Percentiles rank a stretch among this genome's conserved stretches.
These are phyloP conservation scores for Suhomyces canberraensis DNA, from an alignment of 805 yeast species.

Conservation along the genomic window DNA sequence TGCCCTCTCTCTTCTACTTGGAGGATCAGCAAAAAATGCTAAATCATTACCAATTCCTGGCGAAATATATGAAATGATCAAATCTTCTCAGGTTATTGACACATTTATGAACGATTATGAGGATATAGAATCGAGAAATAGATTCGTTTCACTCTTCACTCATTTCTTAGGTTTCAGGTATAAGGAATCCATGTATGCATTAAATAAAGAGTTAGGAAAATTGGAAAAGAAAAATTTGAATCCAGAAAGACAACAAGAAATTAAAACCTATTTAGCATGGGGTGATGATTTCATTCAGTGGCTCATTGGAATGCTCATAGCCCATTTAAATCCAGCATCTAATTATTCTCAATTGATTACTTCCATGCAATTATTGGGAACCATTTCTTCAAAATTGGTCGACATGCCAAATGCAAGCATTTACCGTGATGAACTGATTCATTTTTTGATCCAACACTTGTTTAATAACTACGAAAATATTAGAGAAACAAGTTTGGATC, in stretches of 20 bases:
- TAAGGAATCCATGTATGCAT: slow-evolving; percentile 63
- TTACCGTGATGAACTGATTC: slow-evolving; percentile 24
- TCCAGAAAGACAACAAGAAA: slow-evolving; percentile 10
- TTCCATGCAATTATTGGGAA: slow-evolving; percentile 15
- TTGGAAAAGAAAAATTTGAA: slow-evolving; percentile 29
- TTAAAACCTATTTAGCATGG: not conserved
- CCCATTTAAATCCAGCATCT: slow-evolving; percentile 46
- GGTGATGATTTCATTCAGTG: slow-evolving; percentile 32
- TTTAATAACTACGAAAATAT: slow-evolving; percentile 77
- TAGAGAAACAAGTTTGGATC: slow-evolving; percentile 46
- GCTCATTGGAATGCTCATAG: slow-evolving; percentile 59
- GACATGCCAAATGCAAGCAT: slow-evolving; percentile 47
- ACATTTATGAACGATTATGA: slow-evolving; percentile 56
- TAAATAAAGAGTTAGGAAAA: slow-evolving; percentile 46
- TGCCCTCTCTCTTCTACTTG: slow-evolving; percentile 58
- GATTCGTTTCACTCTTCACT: slow-evolving; percentile 57
- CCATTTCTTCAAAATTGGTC: slow-evolving; percentile 7
- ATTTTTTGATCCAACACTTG: slow-evolving; percentile 58
- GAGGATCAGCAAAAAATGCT: slow-evolving; percentile 45
- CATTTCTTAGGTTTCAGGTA: slow-evolving; percentile 57
- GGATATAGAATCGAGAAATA: slow-evolving; percentile 66
- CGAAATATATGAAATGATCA: slow-evolving; percentile 42
- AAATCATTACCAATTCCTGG: slow-evolving; percentile 51
- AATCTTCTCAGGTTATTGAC: slow-evolving; percentile 36
- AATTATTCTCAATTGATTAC: slow-evolving; percentile 38